Conservation (phyloP, 2,329 filamentous ascomycete species). For the Fusarium heterosporum region DNA sequence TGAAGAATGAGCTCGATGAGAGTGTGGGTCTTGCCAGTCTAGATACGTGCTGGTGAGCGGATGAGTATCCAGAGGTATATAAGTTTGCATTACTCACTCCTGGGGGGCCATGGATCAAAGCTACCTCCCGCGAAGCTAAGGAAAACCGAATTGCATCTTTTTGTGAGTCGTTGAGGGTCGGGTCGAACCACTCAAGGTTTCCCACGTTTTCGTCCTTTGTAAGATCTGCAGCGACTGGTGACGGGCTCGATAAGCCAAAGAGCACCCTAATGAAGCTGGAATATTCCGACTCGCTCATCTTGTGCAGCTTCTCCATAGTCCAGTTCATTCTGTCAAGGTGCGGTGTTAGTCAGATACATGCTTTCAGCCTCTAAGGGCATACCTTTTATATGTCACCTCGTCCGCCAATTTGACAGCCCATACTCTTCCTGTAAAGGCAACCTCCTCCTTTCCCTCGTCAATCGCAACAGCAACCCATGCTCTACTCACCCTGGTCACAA, state of each 20-base stretch:
- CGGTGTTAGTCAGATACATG: neutral
- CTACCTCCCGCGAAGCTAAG: conserved; percentile 81
- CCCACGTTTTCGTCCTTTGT: conserved; percentile 57
- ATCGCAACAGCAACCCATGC: conserved; percentile 73
- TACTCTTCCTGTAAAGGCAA: conserved; percentile 60
- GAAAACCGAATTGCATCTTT: conserved; percentile 83
- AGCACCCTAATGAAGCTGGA: conserved; percentile 70
- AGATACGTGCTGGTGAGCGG: conserved; percentile 8
- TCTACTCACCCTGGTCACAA: conserved; percentile 73
- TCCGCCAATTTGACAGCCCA: conserved; percentile 77
- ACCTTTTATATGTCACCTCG: conserved; percentile 73
- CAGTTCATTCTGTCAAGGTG: conserved; percentile 66
- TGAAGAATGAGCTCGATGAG: conserved; percentile 96
- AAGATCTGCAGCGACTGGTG: conserved; percentile 59
- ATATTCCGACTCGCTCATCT: conserved; percentile 68
- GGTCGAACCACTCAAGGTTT: conserved; percentile 70
- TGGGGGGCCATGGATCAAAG: conserved; percentile 93
- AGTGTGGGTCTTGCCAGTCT: conserved; percentile 96
- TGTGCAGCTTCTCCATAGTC: conserved; percentile 69
- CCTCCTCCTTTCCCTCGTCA: conserved; percentile 70
- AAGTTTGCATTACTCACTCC: conserved; percentile 64
- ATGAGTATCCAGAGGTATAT: neutral
- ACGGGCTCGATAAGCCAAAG: conserved; percentile 69
- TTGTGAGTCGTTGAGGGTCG: conserved; percentile 72
- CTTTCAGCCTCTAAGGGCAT: conserved; percentile 18